phyloP scores from a whole-genome alignment of 2,329 filamentous ascomycete species.

The Dothistroma septosporum region DNA sequence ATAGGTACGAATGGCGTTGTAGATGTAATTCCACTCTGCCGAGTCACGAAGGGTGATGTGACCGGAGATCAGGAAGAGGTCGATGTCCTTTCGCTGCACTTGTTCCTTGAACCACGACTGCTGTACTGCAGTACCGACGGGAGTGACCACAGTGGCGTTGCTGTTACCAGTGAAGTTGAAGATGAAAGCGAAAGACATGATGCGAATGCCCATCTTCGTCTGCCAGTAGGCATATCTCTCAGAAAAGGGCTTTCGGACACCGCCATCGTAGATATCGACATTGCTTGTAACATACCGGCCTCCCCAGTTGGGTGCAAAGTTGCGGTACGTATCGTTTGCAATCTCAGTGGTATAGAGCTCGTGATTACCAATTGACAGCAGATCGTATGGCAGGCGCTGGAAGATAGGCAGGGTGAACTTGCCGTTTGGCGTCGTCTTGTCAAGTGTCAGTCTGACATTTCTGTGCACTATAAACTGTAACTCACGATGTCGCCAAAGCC shows the following conservation, averaged over 20 bases:
- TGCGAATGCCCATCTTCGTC: constrained; percentile 45
- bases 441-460: neutral
- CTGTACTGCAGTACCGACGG: constrained; percentile 49
- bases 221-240: constrained; percentile 49
- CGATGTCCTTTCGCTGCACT: constrained; percentile 55
- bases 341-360: constrained; percentile 62
- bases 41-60: constrained; percentile 55
- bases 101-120: constrained; percentile 59
- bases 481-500: constrained; percentile 55
- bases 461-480: neutral
- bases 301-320: constrained; percentile 56
- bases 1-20: constrained; percentile 55
- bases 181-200: constrained; percentile 52
- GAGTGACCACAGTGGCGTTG: constrained; percentile 58
- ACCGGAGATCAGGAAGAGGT: constrained; percentile 60
- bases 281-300: constrained; percentile 54
- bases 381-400: constrained; percentile 44
- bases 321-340: constrained; percentile 58
- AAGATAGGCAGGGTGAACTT: constrained; percentile 52
- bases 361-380: constrained; percentile 58
- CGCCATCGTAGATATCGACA: constrained; percentile 42
- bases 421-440: constrained; percentile 53
- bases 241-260: constrained; percentile 32
- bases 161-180: constrained; percentile 54
- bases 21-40: constrained; percentile 48